Evolutionary conservation across 2,329 filamentous ascomycete species (phyloP).

Genomic region (Ceratocystis smalleyi): DNA sequence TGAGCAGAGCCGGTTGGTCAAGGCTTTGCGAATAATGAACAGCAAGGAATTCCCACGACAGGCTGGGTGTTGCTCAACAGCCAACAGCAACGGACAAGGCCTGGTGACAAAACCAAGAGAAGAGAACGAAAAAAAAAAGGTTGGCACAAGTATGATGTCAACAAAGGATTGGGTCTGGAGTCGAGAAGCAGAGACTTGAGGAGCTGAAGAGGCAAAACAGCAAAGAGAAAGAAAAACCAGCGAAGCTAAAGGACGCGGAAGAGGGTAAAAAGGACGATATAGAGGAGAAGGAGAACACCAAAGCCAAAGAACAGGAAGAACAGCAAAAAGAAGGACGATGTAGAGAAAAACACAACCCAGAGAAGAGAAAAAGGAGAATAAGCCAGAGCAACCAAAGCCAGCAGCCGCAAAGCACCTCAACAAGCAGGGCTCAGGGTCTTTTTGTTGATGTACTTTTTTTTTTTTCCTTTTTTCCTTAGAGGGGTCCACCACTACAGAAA

Average conservation of each 20-base stretch:
- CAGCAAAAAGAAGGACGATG: slow-evolving; percentile 2
- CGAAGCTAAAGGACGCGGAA: background rate
- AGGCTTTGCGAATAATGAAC: background rate
- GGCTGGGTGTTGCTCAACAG: background rate
- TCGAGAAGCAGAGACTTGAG: background rate
- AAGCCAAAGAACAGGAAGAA: background rate
- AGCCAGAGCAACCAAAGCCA: background rate
- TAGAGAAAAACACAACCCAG: background rate
- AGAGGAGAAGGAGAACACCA: background rate
- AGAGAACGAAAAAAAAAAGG: background rate
- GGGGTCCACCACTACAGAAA: background rate
- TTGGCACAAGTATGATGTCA: slow-evolving; percentile 2
- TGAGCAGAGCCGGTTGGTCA: background rate
- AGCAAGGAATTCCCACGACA: background rate
- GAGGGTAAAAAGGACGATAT: background rate
- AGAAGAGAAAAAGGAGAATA: slow-evolving; percentile 2
- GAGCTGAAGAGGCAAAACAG: too few relatives aligned
- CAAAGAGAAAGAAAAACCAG: background rate
- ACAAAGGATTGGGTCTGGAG: background rate
- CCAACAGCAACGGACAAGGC: background rate
- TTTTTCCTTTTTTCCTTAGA: slow-evolving; percentile 1
- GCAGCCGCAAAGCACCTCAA: background rate
- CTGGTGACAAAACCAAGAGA: background rate
- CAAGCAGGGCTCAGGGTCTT: slow-evolving; percentile 6
- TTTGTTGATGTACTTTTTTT: slow-evolving; percentile 1